Evolutionary conservation across 495 filamentous ascomycete genomes (phyloP).

Genomic region (Diplogelasinospora grovesii): DNA sequence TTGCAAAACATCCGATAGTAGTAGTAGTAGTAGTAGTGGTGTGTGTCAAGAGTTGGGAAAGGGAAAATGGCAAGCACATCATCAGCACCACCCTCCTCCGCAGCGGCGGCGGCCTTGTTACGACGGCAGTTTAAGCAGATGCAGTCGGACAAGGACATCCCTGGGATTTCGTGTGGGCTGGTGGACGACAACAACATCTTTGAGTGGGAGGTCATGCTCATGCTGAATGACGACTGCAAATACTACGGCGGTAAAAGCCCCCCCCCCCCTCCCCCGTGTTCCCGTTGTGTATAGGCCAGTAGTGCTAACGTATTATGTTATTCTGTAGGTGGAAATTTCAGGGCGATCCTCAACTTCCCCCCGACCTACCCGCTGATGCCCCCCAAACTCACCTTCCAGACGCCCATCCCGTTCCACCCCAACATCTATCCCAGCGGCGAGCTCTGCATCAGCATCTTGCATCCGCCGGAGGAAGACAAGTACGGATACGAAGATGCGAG

Average conservation of each 20-base stretch:
- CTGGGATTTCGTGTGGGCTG: slow-evolving; percentile 88
- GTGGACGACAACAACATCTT: slow-evolving; percentile 85
- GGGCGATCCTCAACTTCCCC: slow-evolving; percentile 71
- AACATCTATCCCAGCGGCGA: slow-evolving; percentile 89
- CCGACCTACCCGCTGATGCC: slow-evolving; percentile 81
- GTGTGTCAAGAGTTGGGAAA: too few species aligned
- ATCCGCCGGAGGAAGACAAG: slow-evolving; percentile 92
- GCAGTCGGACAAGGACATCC: slow-evolving; percentile 84
- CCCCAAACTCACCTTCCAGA: slow-evolving; percentile 85
- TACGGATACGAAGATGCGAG: slow-evolving; percentile 90
- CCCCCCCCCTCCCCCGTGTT: not conserved
- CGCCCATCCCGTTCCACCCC: slow-evolving; percentile 81
- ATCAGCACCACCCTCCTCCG: slow-evolving; percentile 22
- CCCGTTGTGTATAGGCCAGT: not conserved
- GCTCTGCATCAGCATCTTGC: slow-evolving; percentile 95
- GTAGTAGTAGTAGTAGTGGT: too few species aligned
- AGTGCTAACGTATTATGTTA: not conserved
- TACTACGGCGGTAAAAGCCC: slow-evolving; percentile 70
- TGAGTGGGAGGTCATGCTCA: slow-evolving; percentile 98
- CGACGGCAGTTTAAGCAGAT: slow-evolving; percentile 85
- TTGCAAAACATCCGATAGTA: too few species aligned
- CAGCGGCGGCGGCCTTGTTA: slow-evolving; percentile 65
- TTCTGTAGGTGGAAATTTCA: slow-evolving; percentile 83
- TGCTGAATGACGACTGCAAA: slow-evolving; percentile 95
- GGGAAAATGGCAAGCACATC: slow-evolving; percentile 30